These are phyloP conservation scores for Syzygium aromaticum DNA, from an alignment of 345 rosid species.

Conservation along the genomic window DNA sequence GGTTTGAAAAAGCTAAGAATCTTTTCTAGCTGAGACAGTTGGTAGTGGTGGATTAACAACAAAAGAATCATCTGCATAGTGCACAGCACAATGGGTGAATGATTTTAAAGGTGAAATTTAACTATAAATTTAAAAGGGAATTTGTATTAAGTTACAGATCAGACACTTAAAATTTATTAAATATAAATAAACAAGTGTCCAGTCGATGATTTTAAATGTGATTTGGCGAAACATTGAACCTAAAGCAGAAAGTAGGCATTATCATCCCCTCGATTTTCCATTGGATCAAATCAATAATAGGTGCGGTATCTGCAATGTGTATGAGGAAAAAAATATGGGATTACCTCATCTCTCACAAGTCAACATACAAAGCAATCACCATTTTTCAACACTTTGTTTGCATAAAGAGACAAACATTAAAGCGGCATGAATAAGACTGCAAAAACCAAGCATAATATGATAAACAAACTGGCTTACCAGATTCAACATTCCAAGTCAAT, in stretches of 20 bases:
- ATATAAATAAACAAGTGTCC: neutral
- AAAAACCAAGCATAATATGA: neutral
- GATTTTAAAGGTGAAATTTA: too few relatives aligned
- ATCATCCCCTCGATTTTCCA: neutral
- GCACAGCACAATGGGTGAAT: slow-evolving; percentile 6
- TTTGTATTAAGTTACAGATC: neutral
- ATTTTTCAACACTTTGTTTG: neutral
- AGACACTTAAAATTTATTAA: neutral
- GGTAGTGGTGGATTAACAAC: neutral
- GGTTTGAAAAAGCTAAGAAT: slow-evolving; percentile 3
- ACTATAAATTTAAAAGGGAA: too few relatives aligned
- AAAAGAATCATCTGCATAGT: neutral
- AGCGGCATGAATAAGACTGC: neutral
- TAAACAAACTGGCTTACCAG: neutral
- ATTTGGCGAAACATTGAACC: neutral
- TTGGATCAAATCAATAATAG: neutral
- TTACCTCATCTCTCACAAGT: neutral
- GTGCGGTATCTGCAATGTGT: neutral
- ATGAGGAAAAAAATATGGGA: neutral
- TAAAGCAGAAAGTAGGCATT: neutral
- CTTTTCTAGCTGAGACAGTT: neutral
- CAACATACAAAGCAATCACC: neutral
- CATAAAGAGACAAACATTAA: neutral
- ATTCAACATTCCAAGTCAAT: neutral
- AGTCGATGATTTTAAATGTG: neutral